Percentiles rank a stretch among this genome's conserved stretches.
phyloP scores from a whole-genome alignment of 2,329 filamentous ascomycete species.

The Xylariaceae sp. region DNA sequence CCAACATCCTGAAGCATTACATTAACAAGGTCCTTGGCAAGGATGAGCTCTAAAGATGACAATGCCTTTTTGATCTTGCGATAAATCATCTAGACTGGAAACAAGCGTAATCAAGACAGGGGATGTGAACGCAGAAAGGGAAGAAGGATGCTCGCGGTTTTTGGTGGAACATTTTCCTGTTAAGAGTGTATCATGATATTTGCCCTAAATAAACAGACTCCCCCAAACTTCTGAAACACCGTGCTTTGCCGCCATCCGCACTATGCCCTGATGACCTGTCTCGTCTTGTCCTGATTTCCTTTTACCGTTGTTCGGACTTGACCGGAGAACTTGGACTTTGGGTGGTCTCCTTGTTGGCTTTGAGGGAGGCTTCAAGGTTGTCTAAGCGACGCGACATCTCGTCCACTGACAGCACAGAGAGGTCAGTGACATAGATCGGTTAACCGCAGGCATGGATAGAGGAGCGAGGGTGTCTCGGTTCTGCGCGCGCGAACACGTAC shows the following conservation, averaged over 20 bases:
- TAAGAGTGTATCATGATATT: too few relatives aligned
- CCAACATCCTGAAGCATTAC: slow-evolving; percentile 83
- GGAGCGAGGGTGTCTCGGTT: too few relatives aligned
- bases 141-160: too few relatives aligned
- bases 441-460: background rate
- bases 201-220: too few relatives aligned
- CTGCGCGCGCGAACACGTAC: slow-evolving; percentile 42
- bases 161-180: too few relatives aligned
- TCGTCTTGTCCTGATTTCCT: background rate
- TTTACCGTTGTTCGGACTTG: slow-evolving; percentile 29
- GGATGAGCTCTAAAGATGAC: slow-evolving; percentile 65
- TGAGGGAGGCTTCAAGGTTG: slow-evolving; percentile 69
- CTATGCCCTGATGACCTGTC: too few relatives aligned
- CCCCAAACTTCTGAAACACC: slow-evolving; percentile 24
- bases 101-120: too few relatives aligned
- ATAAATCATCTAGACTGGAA: too few relatives aligned
- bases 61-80: too few relatives aligned
- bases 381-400: slow-evolving; percentile 87
- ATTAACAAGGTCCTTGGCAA: slow-evolving; percentile 52
- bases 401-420: slow-evolving; percentile 60
- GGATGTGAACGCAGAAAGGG: too few relatives aligned
- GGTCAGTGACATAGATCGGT: slow-evolving; percentile 8
- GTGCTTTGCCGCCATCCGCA: slow-evolving; percentile 14
- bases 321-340: slow-evolving; percentile 29
- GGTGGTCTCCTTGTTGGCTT: slow-evolving; percentile 47